Percentiles rank a stretch among this genome's conserved stretches.
Conservation (phyloP, 768 basidiomycete genomes). For the Multifurca ochricompacta region DNA sequence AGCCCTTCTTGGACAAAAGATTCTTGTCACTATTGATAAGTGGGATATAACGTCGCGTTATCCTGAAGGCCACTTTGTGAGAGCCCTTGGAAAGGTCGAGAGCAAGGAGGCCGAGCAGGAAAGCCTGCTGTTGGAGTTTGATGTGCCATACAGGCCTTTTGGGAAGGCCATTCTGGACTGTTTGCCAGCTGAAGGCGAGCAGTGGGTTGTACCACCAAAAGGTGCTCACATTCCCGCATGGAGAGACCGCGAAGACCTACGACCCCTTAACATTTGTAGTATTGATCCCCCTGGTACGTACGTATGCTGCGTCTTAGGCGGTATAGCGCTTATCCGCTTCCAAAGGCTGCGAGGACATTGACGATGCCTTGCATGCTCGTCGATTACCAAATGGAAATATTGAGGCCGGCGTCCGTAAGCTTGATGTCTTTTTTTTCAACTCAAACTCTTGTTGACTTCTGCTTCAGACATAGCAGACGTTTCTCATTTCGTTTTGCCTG, state of each 20-base stretch:
- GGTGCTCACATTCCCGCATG: slow-evolving; percentile 45
- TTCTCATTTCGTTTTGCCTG: slow-evolving; percentile 88
- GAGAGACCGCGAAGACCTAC: slow-evolving; percentile 81
- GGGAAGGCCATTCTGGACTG: slow-evolving; percentile 93
- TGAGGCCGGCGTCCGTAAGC: slow-evolving; percentile 96
- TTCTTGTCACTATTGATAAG: slow-evolving; percentile 88
- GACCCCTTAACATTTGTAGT: slow-evolving; percentile 83
- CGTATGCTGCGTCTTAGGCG: background rate
- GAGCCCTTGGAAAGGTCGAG: slow-evolving; percentile 83
- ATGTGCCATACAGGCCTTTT: slow-evolving; percentile 93
- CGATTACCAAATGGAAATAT: slow-evolving; percentile 86
- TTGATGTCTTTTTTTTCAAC: background rate
- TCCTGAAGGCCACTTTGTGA: slow-evolving; percentile 95
- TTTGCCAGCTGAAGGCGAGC: slow-evolving; percentile 80
- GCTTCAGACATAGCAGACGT: slow-evolving; percentile 92
- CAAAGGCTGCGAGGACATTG: slow-evolving; percentile 92
- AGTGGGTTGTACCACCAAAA: slow-evolving; percentile 89
- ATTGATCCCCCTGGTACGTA: slow-evolving; percentile 87
- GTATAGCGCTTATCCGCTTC: slow-evolving; percentile 9
- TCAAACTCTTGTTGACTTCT: background rate
- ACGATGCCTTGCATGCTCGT: slow-evolving; percentile 92
- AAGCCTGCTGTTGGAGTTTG: slow-evolving; percentile 86
- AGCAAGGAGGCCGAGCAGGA: slow-evolving; percentile 97
- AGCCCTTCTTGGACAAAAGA: slow-evolving; percentile 82
- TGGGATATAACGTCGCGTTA: slow-evolving; percentile 87